Conservation (phyloP, 495 filamentous ascomycete genomes). For the Neurospora sp. region DNA sequence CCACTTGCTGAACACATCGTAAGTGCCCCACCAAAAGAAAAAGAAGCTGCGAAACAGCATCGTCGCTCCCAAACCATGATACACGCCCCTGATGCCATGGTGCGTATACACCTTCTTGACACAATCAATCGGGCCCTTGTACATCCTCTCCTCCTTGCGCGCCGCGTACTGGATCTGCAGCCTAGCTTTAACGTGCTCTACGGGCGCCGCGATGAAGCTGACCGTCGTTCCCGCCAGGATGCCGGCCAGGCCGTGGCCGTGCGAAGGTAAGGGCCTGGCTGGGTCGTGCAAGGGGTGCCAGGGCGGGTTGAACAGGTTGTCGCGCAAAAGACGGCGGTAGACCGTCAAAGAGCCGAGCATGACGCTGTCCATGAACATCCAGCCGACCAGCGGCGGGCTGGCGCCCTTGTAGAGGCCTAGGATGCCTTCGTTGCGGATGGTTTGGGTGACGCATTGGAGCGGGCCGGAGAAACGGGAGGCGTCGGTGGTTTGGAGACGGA, state of each 20-base stretch:
- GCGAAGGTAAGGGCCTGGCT: constrained; percentile 49
- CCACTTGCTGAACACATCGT: constrained; percentile 67
- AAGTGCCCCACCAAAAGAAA: constrained; percentile 95
- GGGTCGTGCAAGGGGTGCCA: constrained; percentile 21
- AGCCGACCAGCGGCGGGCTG: constrained; percentile 81
- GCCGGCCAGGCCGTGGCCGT: constrained; percentile 81
- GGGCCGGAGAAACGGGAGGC: constrained; percentile 72
- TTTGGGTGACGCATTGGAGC: constrained; percentile 74
- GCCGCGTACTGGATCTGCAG: constrained; percentile 86
- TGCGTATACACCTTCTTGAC: constrained; percentile 50
- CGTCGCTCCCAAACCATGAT: constrained; percentile 76
- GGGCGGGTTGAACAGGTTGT: constrained; percentile 63
- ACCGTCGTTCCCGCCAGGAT: constrained; percentile 83
- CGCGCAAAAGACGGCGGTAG: constrained; percentile 71
- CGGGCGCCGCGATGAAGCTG: constrained; percentile 81
- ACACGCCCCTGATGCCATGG: constrained; percentile 72
- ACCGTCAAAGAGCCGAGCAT: constrained; percentile 90
- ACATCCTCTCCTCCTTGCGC: constrained; percentile 61
- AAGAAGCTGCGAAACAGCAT: constrained; percentile 86
- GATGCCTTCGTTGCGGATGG: constrained; percentile 69
- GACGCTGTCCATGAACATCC: constrained; percentile 96
- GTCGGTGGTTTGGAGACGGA: constrained; percentile 83
- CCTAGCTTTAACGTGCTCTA: constrained; percentile 92
- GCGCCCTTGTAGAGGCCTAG: constrained; percentile 82
- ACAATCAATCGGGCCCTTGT: constrained; percentile 82